Percentiles rank a stretch among this genome's conserved stretches.
Evolutionary conservation across 2,329 filamentous ascomycete species (phyloP).

Genomic region (Nemania sp.): DNA sequence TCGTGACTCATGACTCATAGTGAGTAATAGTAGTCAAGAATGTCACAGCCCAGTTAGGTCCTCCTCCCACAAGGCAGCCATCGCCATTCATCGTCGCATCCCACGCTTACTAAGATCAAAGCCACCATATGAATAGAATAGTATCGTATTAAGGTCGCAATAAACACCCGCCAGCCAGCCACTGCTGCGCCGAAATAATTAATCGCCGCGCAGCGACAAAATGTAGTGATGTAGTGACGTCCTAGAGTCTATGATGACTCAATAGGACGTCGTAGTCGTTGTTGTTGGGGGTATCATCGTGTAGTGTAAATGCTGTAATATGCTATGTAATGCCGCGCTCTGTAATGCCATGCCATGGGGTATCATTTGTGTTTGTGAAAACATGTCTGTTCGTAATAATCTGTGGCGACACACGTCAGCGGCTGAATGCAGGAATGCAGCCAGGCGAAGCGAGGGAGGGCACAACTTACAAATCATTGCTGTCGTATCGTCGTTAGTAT

Average conservation of each 20-base stretch:
- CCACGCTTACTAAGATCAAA: slow-evolving; percentile 8
- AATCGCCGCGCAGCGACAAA: slow-evolving; percentile 13
- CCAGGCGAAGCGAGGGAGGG: not conserved
- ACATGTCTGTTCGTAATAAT: slow-evolving; percentile 22
- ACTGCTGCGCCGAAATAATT: slow-evolving; percentile 4
- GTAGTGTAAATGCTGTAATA: slow-evolving; percentile 18
- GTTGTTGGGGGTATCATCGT: slow-evolving; percentile 23
- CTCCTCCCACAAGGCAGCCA: slow-evolving; percentile 4
- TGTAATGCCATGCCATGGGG: slow-evolving; percentile 21
- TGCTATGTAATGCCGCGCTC: slow-evolving; percentile 6
- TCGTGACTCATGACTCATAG: slow-evolving; percentile 16
- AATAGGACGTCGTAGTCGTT: slow-evolving; percentile 26
- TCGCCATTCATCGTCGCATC: not conserved
- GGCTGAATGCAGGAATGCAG: not conserved
- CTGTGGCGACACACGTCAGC: slow-evolving; percentile 9
- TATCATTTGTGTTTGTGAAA: slow-evolving; percentile 27
- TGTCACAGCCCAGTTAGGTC: too few species aligned
- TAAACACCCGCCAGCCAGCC: slow-evolving; percentile 12
- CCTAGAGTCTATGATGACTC: slow-evolving; percentile 21
- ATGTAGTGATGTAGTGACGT: too few species aligned
- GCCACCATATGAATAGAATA: slow-evolving; percentile 1
- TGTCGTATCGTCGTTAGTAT: slow-evolving; percentile 32
- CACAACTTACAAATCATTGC: slow-evolving; percentile 34
- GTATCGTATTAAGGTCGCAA: slow-evolving; percentile 19
- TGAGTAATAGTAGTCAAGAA: too few species aligned